Evolutionary conservation across 345 rosid species (phyloP).

Genomic region (Eucalyptus urophylla): DNA sequence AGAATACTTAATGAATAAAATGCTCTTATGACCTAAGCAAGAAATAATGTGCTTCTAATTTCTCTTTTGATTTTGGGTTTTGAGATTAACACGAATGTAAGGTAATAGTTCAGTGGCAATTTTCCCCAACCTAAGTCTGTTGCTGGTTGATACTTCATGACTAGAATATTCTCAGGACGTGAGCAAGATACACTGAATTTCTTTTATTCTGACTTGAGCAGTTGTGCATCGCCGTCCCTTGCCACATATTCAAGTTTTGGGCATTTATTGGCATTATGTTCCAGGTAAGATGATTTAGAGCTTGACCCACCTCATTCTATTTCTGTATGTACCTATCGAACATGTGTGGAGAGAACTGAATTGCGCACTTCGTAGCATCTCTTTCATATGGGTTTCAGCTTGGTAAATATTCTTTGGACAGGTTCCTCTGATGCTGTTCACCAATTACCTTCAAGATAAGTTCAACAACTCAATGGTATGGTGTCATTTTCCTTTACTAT

Average conservation of each 20-base stretch:
- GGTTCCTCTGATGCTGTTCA: conserved; percentile 85
- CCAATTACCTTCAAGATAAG: conserved; percentile 65
- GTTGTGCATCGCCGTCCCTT: conserved; percentile 96
- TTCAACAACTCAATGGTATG: conserved; percentile 75
- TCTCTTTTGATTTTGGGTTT: background rate
- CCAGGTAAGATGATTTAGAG: conserved; percentile 39
- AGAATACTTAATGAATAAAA: background rate
- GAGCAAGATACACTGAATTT: background rate
- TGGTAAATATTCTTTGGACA: conserved; percentile 1
- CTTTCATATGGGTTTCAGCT: background rate
- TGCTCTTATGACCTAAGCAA: background rate
- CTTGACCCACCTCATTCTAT: background rate
- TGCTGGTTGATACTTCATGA: background rate
- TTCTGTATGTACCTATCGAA: background rate
- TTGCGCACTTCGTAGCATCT: background rate
- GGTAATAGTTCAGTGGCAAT: background rate
- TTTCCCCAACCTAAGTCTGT: background rate
- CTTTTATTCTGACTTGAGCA: conserved; percentile 5
- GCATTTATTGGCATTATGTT: conserved; percentile 94
- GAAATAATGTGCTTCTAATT: background rate
- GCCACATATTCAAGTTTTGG: conserved; percentile 89
- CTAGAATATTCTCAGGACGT: background rate
- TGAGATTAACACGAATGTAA: background rate
- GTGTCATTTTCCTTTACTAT: background rate
- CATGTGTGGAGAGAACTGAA: background rate